phyloP scores from a whole-genome alignment of 441 rosid genomes.

The Syzygium malaccense region DNA sequence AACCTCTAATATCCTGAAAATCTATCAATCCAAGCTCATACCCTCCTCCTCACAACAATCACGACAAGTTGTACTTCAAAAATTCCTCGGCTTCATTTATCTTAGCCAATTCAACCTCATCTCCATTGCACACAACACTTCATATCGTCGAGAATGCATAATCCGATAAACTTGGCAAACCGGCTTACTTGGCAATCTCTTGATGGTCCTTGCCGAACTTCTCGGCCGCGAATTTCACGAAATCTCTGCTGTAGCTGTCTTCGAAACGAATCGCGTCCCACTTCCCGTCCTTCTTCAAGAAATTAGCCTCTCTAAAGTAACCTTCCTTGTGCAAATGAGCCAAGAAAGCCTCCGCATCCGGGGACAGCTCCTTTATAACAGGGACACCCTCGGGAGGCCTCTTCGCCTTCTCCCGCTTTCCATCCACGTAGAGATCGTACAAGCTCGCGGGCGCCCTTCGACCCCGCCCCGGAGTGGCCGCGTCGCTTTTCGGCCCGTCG shows the following conservation, averaged over 20 bases:
- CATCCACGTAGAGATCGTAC: conserved; percentile 14
- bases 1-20: background rate
- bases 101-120: background rate
- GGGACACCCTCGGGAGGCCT: conserved; percentile 3
- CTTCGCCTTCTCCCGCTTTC: background rate
- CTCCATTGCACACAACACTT: background rate
- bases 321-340: conserved; percentile 45
- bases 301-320: conserved; percentile 57
- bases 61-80: background rate
- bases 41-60: background rate
- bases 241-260: conserved; percentile 43
- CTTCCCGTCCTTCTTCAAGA: conserved; percentile 20
- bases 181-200: conserved; percentile 62
- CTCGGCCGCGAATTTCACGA: conserved; percentile 43
- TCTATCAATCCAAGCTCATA: background rate
- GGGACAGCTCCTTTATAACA: conserved; percentile 46
- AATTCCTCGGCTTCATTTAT: background rate
- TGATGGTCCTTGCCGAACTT: conserved; percentile 59
- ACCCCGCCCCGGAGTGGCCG: background rate
- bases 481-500: background rate
- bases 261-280: conserved; percentile 44
- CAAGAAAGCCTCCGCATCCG: conserved; percentile 38
- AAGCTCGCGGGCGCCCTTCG: background rate
- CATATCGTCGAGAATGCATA: background rate
- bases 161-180: background rate